These are phyloP conservation scores for Neonectria sp. DNA, from an alignment of 2,329 filamentous ascomycete species.

Conservation along the genomic window DNA sequence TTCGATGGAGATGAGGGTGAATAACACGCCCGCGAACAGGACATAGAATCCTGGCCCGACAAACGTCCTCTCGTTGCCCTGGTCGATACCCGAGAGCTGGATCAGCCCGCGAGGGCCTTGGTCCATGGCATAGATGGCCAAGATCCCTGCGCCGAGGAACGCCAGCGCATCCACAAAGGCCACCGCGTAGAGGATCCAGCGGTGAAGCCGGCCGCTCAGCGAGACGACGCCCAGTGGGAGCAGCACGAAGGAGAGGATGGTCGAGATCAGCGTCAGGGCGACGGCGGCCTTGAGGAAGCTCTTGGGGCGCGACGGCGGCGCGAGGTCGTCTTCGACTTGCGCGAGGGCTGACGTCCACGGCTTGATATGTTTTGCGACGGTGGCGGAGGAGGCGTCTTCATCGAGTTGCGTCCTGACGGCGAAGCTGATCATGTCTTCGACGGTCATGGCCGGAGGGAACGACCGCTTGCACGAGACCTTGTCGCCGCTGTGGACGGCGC, in stretches of 20 bases:
- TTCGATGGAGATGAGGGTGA: slow-evolving; percentile 35
- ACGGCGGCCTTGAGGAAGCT: slow-evolving; percentile 29
- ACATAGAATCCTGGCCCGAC: slow-evolving; percentile 29
- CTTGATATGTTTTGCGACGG: slow-evolving; percentile 10
- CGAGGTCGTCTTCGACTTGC: slow-evolving; percentile 23
- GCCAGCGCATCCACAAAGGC: slow-evolving; percentile 26
- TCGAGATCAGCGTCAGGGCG: slow-evolving; percentile 23
- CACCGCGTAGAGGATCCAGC: slow-evolving; percentile 31
- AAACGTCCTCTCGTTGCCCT: slow-evolving; percentile 26
- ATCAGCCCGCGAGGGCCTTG: slow-evolving; percentile 33
- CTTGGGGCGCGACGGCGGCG: slow-evolving; percentile 13
- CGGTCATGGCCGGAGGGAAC: slow-evolving; percentile 28
- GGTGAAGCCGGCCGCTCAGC: slow-evolving; percentile 21
- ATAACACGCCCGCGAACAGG: slow-evolving; percentile 31
- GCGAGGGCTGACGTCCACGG: slow-evolving; percentile 31
- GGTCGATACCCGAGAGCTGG: slow-evolving; percentile 25
- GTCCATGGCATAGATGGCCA: slow-evolving; percentile 36
- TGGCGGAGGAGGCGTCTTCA: neutral
- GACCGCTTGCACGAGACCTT: slow-evolving; percentile 21
- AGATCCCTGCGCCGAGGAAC: slow-evolving; percentile 27
- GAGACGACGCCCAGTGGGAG: slow-evolving; percentile 31
- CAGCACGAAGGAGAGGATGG: slow-evolving; percentile 27
- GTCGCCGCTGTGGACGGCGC: slow-evolving; percentile 12
- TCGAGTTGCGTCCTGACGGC: slow-evolving; percentile 21
- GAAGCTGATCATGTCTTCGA: slow-evolving; percentile 27